Evolutionary conservation across 495 filamentous ascomycete genomes (phyloP).

Genomic region (Penicillium alfredii): DNA sequence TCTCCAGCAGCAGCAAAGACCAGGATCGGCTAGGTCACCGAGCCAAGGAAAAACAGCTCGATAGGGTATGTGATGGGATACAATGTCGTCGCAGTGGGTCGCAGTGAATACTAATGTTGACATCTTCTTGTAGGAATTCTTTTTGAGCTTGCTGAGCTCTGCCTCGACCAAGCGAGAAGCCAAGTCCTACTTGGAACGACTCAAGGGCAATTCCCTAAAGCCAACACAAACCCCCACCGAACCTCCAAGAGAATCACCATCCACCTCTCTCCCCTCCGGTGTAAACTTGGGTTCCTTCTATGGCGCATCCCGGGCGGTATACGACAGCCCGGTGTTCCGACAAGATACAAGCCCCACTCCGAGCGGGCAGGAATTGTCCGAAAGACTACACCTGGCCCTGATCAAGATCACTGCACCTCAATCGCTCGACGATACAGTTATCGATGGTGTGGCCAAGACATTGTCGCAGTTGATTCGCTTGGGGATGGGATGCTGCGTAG

Average conservation of each 20-base stretch:
- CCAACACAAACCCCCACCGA: conserved; percentile 13
- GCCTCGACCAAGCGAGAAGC: conserved; percentile 88
- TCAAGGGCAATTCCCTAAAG: conserved; percentile 45
- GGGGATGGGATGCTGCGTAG: conserved; percentile 73
- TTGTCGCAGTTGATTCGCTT: conserved; percentile 74
- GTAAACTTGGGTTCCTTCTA: conserved; percentile 62
- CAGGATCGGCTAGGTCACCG: conserved; percentile 38
- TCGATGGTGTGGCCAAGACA: conserved; percentile 75
- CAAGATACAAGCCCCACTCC: conserved; percentile 39
- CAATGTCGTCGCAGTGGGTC: too few species aligned
- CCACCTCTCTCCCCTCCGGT: conserved; percentile 30
- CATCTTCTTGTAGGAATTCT: conserved; percentile 63
- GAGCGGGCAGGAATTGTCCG: conserved; percentile 21
- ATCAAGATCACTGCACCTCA: conserved; percentile 78
- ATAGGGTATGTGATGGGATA: conserved; percentile 38
- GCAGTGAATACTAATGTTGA: neutral
- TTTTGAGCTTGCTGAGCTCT: conserved; percentile 73
- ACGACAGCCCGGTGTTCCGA: conserved; percentile 57
- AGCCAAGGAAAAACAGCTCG: conserved; percentile 44
- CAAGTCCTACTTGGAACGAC: conserved; percentile 76
- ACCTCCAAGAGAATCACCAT: conserved; percentile 13
- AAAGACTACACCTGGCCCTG: conserved; percentile 70
- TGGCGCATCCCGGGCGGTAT: conserved; percentile 52
- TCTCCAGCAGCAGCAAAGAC: conserved; percentile 29
- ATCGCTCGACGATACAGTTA: conserved; percentile 54